These are phyloP conservation scores for Sparassis latifolia DNA, from an alignment of 1,284 basidiomycete species.

Conservation along the genomic window DNA sequence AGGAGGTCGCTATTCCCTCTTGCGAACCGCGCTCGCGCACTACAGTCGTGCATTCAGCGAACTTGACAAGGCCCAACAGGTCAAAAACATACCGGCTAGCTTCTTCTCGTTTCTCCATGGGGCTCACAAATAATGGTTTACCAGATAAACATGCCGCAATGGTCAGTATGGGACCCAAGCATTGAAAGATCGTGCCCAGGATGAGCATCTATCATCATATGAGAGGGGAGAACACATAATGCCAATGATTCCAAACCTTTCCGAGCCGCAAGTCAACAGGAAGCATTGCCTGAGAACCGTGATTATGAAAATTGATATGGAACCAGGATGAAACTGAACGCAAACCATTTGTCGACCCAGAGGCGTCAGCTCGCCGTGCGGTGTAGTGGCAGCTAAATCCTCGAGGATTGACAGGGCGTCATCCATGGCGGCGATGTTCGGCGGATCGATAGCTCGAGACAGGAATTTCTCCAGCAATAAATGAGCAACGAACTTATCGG, in stretches of 20 bases:
- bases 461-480: constrained; percentile 39
- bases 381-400: constrained; percentile 74
- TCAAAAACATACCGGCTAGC: constrained; percentile 48
- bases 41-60: constrained; percentile 21
- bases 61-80: not conserved
- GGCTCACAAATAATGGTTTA: constrained; percentile 81
- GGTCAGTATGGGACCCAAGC: constrained; percentile 72
- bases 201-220: constrained; percentile 65
- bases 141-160: constrained; percentile 81
- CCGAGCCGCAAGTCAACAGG: constrained; percentile 87
- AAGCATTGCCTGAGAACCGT: constrained; percentile 54
- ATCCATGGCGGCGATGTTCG: constrained; percentile 72
- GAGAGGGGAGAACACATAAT: not conserved
- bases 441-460: constrained; percentile 78
- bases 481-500: not conserved
- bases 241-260: constrained; percentile 47
- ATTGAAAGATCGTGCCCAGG: constrained; percentile 75
- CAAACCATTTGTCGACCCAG: constrained; percentile 77
- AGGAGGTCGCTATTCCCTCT: constrained; percentile 81
- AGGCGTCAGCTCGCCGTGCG: constrained; percentile 66
- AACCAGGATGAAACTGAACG: constrained; percentile 1
- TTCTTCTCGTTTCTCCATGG: constrained; percentile 81
- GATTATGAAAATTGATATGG: not conserved
- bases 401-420: constrained; percentile 71
- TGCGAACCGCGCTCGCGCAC: constrained; percentile 65